These are phyloP conservation scores for Globisporangium paroecandrum DNA, from an alignment of 352 stramenopile species.

Conservation along the genomic window DNA sequence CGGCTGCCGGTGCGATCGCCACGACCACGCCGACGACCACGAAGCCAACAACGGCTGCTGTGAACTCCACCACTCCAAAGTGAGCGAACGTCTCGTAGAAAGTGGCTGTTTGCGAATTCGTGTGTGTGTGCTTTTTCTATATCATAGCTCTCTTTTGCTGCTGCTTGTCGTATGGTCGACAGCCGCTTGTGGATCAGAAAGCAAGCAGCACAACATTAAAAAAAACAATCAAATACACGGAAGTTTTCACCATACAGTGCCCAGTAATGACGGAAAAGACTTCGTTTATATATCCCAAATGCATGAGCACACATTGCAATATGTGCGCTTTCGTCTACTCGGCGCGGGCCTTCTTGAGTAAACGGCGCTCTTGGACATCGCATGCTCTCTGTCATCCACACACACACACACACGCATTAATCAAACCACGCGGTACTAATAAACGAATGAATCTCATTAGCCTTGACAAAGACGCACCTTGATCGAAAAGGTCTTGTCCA, in stretches of 20 bases:
- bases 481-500: slow-evolving; percentile 64
- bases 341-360: slow-evolving; percentile 20
- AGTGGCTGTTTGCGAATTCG: not conserved
- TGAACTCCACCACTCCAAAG: not conserved
- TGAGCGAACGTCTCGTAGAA: not conserved
- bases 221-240: slow-evolving; percentile 1
- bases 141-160: slow-evolving; percentile 1
- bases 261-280: not conserved
- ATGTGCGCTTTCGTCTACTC: slow-evolving; percentile 6
- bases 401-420: not conserved
- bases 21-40: slow-evolving; percentile 15
- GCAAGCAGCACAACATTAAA: not conserved
- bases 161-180: not conserved
- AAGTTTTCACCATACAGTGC: not conserved
- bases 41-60: not conserved
- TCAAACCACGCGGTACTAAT: not conserved
- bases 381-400: slow-evolving; percentile 26
- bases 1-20: slow-evolving; percentile 17
- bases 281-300: slow-evolving; percentile 1
- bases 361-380: slow-evolving; percentile 20
- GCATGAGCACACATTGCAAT: not conserved
- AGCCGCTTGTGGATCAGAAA: not conserved
- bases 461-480: slow-evolving; percentile 26
- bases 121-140: not conserved
- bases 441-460: not conserved